These are phyloP conservation scores for Nepenthes alata DNA, from an alignment of 179 eudicot species.

Conservation along the genomic window DNA sequence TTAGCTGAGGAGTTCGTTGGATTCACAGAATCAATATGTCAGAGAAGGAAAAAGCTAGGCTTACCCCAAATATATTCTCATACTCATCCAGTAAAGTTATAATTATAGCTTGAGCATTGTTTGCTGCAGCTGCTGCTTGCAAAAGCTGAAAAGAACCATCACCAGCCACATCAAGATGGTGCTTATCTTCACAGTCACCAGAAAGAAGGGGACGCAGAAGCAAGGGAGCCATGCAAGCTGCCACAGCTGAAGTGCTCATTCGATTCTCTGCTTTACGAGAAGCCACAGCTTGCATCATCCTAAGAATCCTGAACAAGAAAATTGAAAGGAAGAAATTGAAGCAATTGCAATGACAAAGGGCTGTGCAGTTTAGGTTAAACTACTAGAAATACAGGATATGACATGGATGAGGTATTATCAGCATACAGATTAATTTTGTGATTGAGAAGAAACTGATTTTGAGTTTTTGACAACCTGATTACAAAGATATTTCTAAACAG, in stretches of 20 bases:
- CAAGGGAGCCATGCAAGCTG: constrained; percentile 99
- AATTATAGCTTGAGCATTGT: constrained; percentile 96
- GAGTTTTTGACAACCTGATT: too few species aligned
- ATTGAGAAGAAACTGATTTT: too few species aligned
- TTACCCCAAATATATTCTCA: constrained; percentile 87
- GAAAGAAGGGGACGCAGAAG: constrained; percentile 95
- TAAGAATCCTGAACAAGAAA: constrained; percentile 57
- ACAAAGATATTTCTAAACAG: too few species aligned
- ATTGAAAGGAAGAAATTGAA: neutral
- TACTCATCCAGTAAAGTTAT: constrained; percentile 86
- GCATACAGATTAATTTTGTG: too few species aligned
- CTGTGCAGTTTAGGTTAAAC: neutral
- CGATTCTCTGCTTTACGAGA: constrained; percentile 61
- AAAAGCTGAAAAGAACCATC: constrained; percentile 90
- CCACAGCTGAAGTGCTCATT: constrained; percentile 91
- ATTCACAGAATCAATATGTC: neutral
- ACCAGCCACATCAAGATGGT: constrained; percentile 75
- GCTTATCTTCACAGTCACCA: constrained; percentile 86
- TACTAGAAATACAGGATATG: neutral
- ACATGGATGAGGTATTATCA: too few species aligned
- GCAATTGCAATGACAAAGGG: neutral
- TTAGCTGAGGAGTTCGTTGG: neutral
- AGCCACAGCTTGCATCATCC: constrained; percentile 82
- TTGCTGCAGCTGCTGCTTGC: constrained; percentile 99
- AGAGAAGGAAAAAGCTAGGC: constrained; percentile 2